A percentile compares a stretch with the other conserved stretches of the same genome.
phyloP scores from a whole-genome alignment of 495 filamentous ascomycete species.

The Aspergillus cavernicola region DNA sequence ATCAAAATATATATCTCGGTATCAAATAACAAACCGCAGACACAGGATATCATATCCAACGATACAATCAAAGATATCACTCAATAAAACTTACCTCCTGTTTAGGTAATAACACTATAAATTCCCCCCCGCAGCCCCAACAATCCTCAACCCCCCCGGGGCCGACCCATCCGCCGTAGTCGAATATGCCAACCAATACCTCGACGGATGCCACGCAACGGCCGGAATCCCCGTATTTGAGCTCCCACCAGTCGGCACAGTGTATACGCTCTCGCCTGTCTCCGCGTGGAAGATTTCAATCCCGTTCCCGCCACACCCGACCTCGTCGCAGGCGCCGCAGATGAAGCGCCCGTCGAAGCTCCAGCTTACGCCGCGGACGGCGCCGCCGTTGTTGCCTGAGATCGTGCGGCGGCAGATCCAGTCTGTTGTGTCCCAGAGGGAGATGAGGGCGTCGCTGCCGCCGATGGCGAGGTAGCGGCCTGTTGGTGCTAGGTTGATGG shows the following conservation, averaged over 20 bases:
- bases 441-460: slow-evolving; percentile 81
- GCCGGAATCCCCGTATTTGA: slow-evolving; percentile 49
- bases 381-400: slow-evolving; percentile 64
- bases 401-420: slow-evolving; percentile 87
- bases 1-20: too few relatives aligned
- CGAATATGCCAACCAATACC: slow-evolving; percentile 90
- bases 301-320: slow-evolving; percentile 42
- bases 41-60: not conserved
- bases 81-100: too few relatives aligned
- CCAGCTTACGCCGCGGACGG: slow-evolving; percentile 82
- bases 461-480: slow-evolving; percentile 82
- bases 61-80: not conserved
- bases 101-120: too few relatives aligned
- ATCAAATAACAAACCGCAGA: not conserved
- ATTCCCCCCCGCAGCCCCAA: slow-evolving; percentile 54
- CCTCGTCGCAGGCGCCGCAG: slow-evolving; percentile 80
- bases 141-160: slow-evolving; percentile 75
- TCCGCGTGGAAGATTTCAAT: slow-evolving; percentile 79
- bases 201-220: slow-evolving; percentile 85
- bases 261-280: slow-evolving; percentile 80
- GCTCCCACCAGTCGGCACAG: slow-evolving; percentile 62
- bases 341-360: slow-evolving; percentile 89
- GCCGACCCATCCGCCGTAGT: slow-evolving; percentile 72
- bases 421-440: slow-evolving; percentile 87
- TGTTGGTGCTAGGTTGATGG: slow-evolving; percentile 67